Evolutionary conservation across 1,284 basidiomycete species (phyloP).

Genomic region (Ceratobasidium sp.): DNA sequence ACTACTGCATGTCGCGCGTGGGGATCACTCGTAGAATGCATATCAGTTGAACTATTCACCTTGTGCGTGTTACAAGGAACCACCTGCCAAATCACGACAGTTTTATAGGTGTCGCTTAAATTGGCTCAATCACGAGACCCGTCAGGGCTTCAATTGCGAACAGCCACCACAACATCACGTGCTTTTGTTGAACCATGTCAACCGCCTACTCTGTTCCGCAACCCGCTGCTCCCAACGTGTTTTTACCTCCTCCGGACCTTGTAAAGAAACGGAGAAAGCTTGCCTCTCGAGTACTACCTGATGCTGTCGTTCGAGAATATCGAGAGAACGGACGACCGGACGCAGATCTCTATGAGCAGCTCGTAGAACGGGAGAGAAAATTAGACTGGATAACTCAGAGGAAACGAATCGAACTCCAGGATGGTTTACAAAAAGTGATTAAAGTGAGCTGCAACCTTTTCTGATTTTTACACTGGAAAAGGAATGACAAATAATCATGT

Average conservation of each 20-base stretch:
- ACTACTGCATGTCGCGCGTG: too few relatives aligned
- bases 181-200: slow-evolving; percentile 17
- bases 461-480: neutral
- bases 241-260: slow-evolving; percentile 24
- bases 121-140: slow-evolving; percentile 8
- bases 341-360: slow-evolving; percentile 85
- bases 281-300: slow-evolving; percentile 24
- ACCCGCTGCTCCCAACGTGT: slow-evolving; percentile 4
- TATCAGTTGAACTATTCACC: too few relatives aligned
- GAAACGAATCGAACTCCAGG: slow-evolving; percentile 90
- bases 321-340: slow-evolving; percentile 60
- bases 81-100: too few relatives aligned
- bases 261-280: slow-evolving; percentile 30
- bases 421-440: slow-evolving; percentile 66
- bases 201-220: slow-evolving; percentile 13
- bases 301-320: slow-evolving; percentile 29
- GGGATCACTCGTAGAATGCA: too few relatives aligned
- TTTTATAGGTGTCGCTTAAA: too few relatives aligned
- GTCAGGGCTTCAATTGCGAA: too few relatives aligned
- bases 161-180: neutral
- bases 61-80: too few relatives aligned
- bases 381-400: slow-evolving; percentile 95
- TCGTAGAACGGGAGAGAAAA: slow-evolving; percentile 89
- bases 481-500: slow-evolving; percentile 14
- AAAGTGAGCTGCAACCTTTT: slow-evolving; percentile 51